Evolutionary conservation across 371 early-diverging fungal genomes (phyloP), one percentile per base, ranked within the genome.

Genomic region (Lichtheimia ramosa): DNA sequence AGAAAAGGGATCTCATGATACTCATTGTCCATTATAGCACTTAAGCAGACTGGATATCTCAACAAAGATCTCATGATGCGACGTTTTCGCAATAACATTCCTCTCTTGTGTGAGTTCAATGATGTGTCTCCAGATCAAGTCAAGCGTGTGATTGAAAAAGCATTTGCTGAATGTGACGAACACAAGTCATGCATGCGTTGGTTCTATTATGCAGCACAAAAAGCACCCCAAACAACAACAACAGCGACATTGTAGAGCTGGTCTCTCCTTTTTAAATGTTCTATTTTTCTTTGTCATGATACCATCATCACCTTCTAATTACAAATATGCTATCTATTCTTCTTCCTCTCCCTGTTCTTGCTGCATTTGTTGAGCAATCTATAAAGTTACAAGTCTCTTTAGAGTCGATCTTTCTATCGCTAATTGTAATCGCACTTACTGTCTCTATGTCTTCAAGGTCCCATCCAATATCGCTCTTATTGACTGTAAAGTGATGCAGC

Each of bases 391-490:
- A 41, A 41, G 25, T 25, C 25, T 54, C 2, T 10, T 42, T 24
- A 54, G 15, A n/a, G 25, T 23, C 12, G n/a, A 20, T n/a, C 49
- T 15, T 20, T 43, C 28, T n/a, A n/a, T 46, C 24, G n/a, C 8
- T 7, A 50, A 46, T 48, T 12, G 39, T n/a, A 4, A 50, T 21
- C 39, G 10, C 16, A 18, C 58, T 48, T 70, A 72, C 74, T 59
- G 83, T 75, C 58, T 93, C 95, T 54, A 92, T 67, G 50, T 85
- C 90, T 41, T 88, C 83, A 43, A 94, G 78, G 39, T 84, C 75
- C 91, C 90, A 94, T 5, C 85, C 93, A 23, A 87, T 56, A 14
- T 87, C 85, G 1, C 77, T 71, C 61, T 91, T 92, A 3, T 73
- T 61, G 5, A 93, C n/a, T 42, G 78, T 71, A 41, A 88, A 81